Evolutionary conservation across 768 basidiomycete genomes (phyloP).

Genomic region (Auricularia cornea): DNA sequence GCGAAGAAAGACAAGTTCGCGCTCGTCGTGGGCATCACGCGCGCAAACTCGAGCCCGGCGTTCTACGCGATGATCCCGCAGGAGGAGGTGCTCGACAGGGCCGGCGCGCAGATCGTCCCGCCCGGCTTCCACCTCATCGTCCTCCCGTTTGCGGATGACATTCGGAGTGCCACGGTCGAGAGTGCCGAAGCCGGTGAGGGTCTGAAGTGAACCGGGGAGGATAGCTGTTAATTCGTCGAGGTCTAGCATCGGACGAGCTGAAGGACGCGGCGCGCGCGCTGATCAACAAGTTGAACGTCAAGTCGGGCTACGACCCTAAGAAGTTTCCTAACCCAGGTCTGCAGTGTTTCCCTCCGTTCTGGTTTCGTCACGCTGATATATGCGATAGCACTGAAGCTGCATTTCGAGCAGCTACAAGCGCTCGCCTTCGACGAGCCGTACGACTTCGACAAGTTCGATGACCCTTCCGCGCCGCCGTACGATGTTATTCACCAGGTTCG

Average conservation of each 20-base stretch:
- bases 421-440: slow-evolving; percentile 89
- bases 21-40: slow-evolving; percentile 58
- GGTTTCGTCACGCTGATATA: neutral
- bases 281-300: slow-evolving; percentile 72
- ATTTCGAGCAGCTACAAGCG: slow-evolving; percentile 86
- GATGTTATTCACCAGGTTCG: slow-evolving; percentile 73
- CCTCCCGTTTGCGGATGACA: slow-evolving; percentile 92
- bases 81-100: slow-evolving; percentile 61
- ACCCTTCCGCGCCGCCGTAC: slow-evolving; percentile 70
- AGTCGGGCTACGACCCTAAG: slow-evolving; percentile 83
- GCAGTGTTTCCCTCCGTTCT: slow-evolving; percentile 14
- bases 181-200: slow-evolving; percentile 51
- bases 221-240: neutral
- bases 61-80: slow-evolving; percentile 88
- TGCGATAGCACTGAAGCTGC: slow-evolving; percentile 64
- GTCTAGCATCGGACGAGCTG: slow-evolving; percentile 57
- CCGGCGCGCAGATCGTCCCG: slow-evolving; percentile 66
- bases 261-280: slow-evolving; percentile 59
- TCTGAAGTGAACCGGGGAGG: slow-evolving; percentile 3
- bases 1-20: slow-evolving; percentile 74
- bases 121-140: slow-evolving; percentile 90
- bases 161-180: slow-evolving; percentile 68
- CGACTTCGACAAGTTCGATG: slow-evolving; percentile 67
- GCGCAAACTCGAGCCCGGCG: slow-evolving; percentile 63
- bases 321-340: slow-evolving; percentile 86